phyloP scores from a whole-genome alignment of 768 basidiomycete genomes.

The Trametes gibbosa region DNA sequence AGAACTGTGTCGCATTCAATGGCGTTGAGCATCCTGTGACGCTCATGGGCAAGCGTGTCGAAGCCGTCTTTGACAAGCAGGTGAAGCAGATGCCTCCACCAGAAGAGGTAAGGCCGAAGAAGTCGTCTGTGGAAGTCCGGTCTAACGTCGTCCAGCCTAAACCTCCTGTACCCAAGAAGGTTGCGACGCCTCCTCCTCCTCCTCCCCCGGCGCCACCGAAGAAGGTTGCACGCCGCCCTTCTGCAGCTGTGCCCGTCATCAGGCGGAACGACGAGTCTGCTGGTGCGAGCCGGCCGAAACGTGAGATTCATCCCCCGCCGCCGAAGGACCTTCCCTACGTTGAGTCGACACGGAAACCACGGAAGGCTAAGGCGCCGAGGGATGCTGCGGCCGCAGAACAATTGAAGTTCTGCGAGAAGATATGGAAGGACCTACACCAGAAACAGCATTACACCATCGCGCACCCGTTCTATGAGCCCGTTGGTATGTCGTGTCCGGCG shows the following conservation, averaged over 20 bases:
- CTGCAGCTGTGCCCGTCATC: constrained; percentile 79
- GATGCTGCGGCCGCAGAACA: constrained; percentile 78
- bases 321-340: constrained; percentile 87
- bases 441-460: constrained; percentile 76
- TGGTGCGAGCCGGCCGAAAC: constrained; percentile 79
- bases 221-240: constrained; percentile 60
- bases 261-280: constrained; percentile 67
- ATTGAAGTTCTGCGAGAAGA: constrained; percentile 75
- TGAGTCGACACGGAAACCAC: constrained; percentile 67
- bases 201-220: constrained; percentile 44
- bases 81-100: constrained; percentile 78
- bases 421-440: constrained; percentile 72
- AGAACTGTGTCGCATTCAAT: constrained; percentile 89
- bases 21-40: constrained; percentile 84
- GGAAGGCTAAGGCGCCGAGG: constrained; percentile 56
- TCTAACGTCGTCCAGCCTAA: constrained; percentile 37
- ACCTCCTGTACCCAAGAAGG: constrained; percentile 45
- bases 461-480: constrained; percentile 89
- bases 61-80: constrained; percentile 85
- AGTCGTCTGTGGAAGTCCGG: not conserved
- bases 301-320: constrained; percentile 95
- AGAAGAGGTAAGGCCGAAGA: constrained; percentile 56
- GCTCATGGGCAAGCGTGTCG: constrained; percentile 76
- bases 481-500: constrained; percentile 57
- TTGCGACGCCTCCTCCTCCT: constrained; percentile 39